Conservation (phyloP, 2,329 filamentous ascomycete genomes). For the Aschersonia sp. region DNA sequence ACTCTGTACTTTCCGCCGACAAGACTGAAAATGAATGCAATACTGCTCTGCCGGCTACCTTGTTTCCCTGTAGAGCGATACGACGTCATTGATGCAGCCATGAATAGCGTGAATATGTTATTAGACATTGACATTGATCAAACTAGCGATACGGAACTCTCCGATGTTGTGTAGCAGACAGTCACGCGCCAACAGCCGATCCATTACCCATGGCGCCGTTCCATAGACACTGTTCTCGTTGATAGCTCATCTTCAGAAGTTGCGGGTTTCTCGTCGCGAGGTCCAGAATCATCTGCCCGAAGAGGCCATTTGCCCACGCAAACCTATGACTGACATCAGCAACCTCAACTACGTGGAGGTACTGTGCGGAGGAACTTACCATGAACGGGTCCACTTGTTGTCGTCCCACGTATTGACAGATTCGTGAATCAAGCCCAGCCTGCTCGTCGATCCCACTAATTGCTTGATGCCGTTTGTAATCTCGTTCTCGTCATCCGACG, state of each 20-base stretch:
- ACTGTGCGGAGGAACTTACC: slow-evolving; percentile 9
- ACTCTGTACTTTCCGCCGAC: no score
- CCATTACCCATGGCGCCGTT: no score
- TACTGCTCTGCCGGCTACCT: no score
- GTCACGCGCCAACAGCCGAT: no score
- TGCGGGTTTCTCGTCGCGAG: slow-evolving; percentile 59
- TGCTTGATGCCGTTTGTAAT: slow-evolving; percentile 50
- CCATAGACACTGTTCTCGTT: slow-evolving; percentile 10
- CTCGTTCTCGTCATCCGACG: slow-evolving; percentile 59
- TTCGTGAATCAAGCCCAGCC: slow-evolving; percentile 70
- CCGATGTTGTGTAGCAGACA: no score
- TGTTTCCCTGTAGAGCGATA: no score
- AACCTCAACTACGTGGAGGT: no score
- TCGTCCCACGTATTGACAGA: slow-evolving; percentile 20
- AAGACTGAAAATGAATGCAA: no score
- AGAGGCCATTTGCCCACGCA: slow-evolving; percentile 81
- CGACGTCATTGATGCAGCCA: no score
- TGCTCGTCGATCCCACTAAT: slow-evolving; percentile 54
- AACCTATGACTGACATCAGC: slow-evolving; percentile 40
- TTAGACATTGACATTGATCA: background rate
- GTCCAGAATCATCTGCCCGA: slow-evolving; percentile 69
- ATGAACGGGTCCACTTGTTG: slow-evolving; percentile 19
- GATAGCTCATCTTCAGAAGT: slow-evolving; percentile 37
- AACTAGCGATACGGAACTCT: background rate
- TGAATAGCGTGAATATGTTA: background rate